Conservation (phyloP, 352 stramenopile genomes). For the Phytophthora meadii region DNA sequence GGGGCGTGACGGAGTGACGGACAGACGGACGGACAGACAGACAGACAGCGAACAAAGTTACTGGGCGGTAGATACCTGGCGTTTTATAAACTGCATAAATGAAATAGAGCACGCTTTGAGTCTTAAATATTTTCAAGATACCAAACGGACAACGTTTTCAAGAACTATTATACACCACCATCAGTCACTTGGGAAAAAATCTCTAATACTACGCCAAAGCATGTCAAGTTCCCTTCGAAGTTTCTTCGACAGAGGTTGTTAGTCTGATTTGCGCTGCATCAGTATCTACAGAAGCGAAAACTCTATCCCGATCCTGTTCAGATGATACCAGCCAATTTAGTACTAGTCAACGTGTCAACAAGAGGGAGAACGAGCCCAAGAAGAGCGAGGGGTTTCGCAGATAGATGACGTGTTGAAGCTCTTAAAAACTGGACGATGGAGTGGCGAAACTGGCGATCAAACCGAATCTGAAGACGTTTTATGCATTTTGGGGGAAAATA, state of each 20-base stretch:
- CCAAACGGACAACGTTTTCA: too few species aligned
- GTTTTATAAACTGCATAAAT: slow-evolving; percentile 11
- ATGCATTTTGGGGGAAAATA: background rate
- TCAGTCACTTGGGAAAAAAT: too few species aligned
- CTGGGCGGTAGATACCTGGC: too few species aligned
- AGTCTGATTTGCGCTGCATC: too few species aligned
- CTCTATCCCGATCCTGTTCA: background rate
- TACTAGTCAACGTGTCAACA: background rate
- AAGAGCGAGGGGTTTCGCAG: background rate
- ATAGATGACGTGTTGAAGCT: slow-evolving; percentile 1
- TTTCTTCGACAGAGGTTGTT: too few species aligned
- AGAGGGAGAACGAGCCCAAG: background rate
- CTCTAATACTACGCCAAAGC: too few species aligned
- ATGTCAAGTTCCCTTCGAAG: too few species aligned
- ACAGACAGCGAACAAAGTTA: too few species aligned
- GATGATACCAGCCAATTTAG: background rate
- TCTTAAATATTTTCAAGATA: too few species aligned
- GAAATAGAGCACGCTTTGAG: background rate
- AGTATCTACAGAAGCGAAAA: background rate
- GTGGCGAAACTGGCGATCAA: background rate
- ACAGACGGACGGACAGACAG: too few species aligned
- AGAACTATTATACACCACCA: too few species aligned
- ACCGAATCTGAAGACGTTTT: slow-evolving; percentile 4
- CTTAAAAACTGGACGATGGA: background rate
- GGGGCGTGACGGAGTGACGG: too few species aligned